Base-by-base conservation (phyloP, 345 rosid genomes). In the Limnanthes douglasii region DNA sequence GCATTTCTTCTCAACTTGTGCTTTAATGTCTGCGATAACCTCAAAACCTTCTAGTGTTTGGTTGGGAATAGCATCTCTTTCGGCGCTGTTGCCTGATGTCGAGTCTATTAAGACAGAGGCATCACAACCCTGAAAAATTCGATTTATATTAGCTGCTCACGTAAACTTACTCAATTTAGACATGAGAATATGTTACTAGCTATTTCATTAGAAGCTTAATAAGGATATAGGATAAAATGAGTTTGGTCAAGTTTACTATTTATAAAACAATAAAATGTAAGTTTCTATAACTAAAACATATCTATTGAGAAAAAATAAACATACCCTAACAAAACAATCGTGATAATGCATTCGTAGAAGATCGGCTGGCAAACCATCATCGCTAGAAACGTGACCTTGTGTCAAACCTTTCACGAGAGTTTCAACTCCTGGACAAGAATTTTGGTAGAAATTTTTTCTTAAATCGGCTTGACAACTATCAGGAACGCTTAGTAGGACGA, bases 61-160 rank as follows among this genome's bases (percentile, higher is more conserved):
- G 51, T 69, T 69, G 11, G 77, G 72, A 34, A 34, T 1, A 3
- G 77, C 34, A 7, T 50, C 53, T 27, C 55, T 69, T 31, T 69
- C 77, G 0, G 66, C 61, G 3, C 45, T 19, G 54, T 26, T 54
- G 19, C 18, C 39, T 2, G 29, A 7, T 0, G 72, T 54, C 10
- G 77, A 69, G 43, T 55, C 41, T 30, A 69, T 21, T 9, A 69
- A 31, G 10, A 69, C 4, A 1, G 77, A 69, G 3, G 18, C 71
- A 31, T 69, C 75, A 34, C 75, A 69, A 4, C 75, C 75, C 75
- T 64, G 62, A 38, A 17, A 28, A 4, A n/a, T n/a, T n/a, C n/a
- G n/a, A n/a, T n/a, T n/a, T n/a, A n/a, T n/a, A n/a, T n/a, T n/a
- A n/a, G n/a, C n/a, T n/a, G n/a, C n/a, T n/a, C n/a, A n/a, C n/a